Evolutionary conservation across 1,139 yeast genomes (phyloP), one percentile per base, ranked within the genome.

Genomic region (Pichia sp.): DNA sequence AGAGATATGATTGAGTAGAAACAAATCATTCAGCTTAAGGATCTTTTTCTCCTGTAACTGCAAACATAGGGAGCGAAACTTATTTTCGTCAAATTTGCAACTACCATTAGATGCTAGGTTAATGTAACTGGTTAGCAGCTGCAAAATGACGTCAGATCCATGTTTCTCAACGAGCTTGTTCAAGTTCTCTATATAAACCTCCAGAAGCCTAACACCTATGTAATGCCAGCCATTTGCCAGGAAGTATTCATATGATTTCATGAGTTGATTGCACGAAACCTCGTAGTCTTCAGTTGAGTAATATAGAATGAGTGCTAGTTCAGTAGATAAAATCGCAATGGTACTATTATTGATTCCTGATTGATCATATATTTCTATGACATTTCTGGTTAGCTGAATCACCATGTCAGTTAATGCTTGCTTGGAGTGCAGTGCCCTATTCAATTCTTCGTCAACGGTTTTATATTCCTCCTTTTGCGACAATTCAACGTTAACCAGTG

Each of bases 281-380:
- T 67, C 66, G 47, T 75, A 81, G 32, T 81, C 69, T 1, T 69
- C 62, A 1, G 43, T 24, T 44, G 76, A 77, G 33, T 50, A 51
- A 52, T 72, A 82, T 33, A 80, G 75, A 17, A 86, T 58, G 13
- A 83, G 54, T 0, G 94, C 96, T 36, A 86, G 66, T 46, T 91
- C 96, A n/a, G 85, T 74, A 4, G 91, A 77, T 20, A 91, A 62
- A 7, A 81, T 66, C 50, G 83, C 91, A 9, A 83, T 76, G 0
- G 87, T 69, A 45, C 88, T 69, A 10, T 75, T 69, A 42, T 81
- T 60, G 13, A 42, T 42, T 3, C 45, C 41, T 2, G 51, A 47
- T 7, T 29, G 22, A 7, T 50, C 47, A 32, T 53, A 62, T n/a
- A 50, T 49, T 15, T 41, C 47, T 12, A 63, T 56, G 6, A 61